Evolutionary conservation across 352 stramenopile species (phyloP).

Genomic region (Pythium sp.): DNA sequence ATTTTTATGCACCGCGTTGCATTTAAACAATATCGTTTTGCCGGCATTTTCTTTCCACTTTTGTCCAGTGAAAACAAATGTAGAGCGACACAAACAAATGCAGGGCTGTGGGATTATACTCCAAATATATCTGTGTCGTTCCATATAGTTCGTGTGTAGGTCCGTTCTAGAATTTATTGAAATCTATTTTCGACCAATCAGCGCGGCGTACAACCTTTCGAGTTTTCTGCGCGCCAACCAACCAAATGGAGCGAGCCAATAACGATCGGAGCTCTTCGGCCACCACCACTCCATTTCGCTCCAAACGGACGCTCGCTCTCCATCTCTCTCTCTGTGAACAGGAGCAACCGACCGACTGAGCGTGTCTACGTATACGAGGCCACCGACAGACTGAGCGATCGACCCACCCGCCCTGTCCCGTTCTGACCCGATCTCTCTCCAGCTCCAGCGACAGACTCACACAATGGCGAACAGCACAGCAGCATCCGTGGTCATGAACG

Average conservation of each 20-base stretch:
- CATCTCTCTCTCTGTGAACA: background rate
- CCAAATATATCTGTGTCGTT: too few species aligned
- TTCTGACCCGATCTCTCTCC: background rate
- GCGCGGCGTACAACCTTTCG: too few species aligned
- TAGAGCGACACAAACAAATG: too few species aligned
- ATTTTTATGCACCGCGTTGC: too few species aligned
- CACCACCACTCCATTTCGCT: slow-evolving; percentile 7
- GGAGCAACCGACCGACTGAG: background rate
- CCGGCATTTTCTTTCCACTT: too few species aligned
- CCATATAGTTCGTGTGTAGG: too few species aligned
- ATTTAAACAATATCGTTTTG: too few species aligned
- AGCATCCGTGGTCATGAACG: slow-evolving; percentile 7
- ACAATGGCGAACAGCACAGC: slow-evolving; percentile 3
- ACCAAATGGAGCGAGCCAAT: slow-evolving; percentile 1
- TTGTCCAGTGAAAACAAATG: too few species aligned
- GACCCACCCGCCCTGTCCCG: background rate
- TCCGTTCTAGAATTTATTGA: too few species aligned
- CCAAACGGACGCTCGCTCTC: background rate
- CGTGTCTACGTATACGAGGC: too few species aligned
- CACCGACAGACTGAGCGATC: background rate
- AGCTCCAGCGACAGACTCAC: background rate
- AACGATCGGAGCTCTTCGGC: background rate
- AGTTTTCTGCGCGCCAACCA: slow-evolving; percentile 14
- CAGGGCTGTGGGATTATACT: too few species aligned
- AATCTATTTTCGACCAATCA: too few species aligned